phyloP scores from a whole-genome alignment of 2,329 filamentous ascomycete genomes.

The Pseudocercospora musae region DNA sequence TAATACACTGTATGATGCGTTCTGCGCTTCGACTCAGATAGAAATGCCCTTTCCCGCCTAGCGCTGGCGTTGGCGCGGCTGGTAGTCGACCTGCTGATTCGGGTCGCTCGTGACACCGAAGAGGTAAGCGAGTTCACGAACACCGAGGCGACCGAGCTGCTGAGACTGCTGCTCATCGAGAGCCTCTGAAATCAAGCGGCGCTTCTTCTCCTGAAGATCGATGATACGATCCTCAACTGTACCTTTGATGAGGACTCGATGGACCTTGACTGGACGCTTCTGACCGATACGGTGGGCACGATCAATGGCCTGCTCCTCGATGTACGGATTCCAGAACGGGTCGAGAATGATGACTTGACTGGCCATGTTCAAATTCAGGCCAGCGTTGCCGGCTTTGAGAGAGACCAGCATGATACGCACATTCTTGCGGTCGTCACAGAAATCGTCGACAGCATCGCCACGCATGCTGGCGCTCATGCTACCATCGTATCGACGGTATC shows the following conservation, averaged over 20 bases:
- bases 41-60: neutral
- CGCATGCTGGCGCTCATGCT: constrained; percentile 66
- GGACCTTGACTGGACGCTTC: constrained; percentile 67
- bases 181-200: constrained; percentile 70
- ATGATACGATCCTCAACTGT: constrained; percentile 90
- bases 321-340: constrained; percentile 91
- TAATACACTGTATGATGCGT: neutral
- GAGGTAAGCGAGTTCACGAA: constrained; percentile 66
- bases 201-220: constrained; percentile 73
- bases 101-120: constrained; percentile 49
- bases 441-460: constrained; percentile 64
- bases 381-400: constrained; percentile 77
- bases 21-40: neutral
- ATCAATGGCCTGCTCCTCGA: constrained; percentile 89
- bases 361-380: constrained; percentile 79
- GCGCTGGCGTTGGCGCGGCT: constrained; percentile 2
- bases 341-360: constrained; percentile 87
- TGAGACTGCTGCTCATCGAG: constrained; percentile 71
- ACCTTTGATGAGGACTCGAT: constrained; percentile 70
- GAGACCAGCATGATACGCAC: constrained; percentile 71
- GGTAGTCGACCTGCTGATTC: constrained; percentile 25
- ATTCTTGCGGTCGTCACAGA: constrained; percentile 59
- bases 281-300: constrained; percentile 88
- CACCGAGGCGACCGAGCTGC: constrained; percentile 63
- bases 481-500: constrained; percentile 71